Conservation (phyloP, 495 filamentous ascomycete species). For the Staphylotrichum longicolle region DNA sequence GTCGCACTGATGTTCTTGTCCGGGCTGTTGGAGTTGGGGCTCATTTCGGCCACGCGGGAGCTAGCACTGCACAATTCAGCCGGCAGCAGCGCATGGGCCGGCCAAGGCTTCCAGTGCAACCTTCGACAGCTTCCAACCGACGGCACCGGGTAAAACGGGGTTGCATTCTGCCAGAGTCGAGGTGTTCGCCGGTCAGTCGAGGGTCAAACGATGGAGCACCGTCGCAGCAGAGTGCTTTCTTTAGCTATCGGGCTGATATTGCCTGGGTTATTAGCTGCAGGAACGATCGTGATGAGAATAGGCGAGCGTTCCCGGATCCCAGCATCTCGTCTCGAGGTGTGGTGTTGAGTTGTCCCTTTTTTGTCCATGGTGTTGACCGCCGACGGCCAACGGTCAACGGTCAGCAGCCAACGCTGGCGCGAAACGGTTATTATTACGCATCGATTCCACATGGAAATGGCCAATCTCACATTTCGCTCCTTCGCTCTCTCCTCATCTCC, state of each 20-base stretch:
- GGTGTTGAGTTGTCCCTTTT: neutral
- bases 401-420: no score
- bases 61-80: conserved; percentile 16
- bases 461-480: no score
- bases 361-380: no score
- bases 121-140: conserved; percentile 12
- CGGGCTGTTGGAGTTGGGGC: neutral
- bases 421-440: no score
- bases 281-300: neutral
- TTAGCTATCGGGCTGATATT: no score
- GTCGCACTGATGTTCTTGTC: neutral
- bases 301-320: no score
- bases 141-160: conserved; percentile 12
- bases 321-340: neutral
- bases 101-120: neutral
- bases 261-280: neutral
- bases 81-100: neutral
- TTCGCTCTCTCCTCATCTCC: no score
- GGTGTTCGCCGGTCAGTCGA: no score
- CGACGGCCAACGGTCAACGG: no score
- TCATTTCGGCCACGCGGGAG: conserved; percentile 18
- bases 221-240: neutral
- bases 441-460: no score
- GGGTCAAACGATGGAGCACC: no score
- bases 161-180: conserved; percentile 11